Evolutionary conservation across 805 yeast genomes (phyloP).

Genomic region (Ogataea nonfermentans): DNA sequence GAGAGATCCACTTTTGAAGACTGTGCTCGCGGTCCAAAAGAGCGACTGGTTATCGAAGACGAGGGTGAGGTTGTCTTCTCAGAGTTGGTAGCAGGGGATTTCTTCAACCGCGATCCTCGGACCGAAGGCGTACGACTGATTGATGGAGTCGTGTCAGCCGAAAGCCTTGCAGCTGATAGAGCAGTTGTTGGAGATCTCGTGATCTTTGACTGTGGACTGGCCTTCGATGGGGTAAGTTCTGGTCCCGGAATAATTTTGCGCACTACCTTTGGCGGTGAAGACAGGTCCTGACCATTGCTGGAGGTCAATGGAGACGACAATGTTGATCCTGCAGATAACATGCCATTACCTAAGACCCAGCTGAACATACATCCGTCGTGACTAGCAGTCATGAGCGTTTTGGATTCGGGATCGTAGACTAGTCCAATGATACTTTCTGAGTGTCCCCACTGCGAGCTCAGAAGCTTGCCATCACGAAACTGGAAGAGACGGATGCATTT

Average conservation of each 20-base stretch:
- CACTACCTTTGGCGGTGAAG: constrained; percentile 23
- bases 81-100: constrained; percentile 13
- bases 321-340: constrained; percentile 3
- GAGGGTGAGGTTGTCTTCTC: constrained; percentile 11
- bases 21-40: constrained; percentile 12
- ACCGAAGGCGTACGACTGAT: constrained; percentile 7
- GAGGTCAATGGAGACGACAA: constrained; percentile 16
- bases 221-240: constrained; percentile 14
- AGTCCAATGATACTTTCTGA: constrained; percentile 51
- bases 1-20: constrained; percentile 11
- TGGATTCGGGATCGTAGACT: constrained; percentile 20
- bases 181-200: constrained; percentile 11
- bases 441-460: constrained; percentile 60
- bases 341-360: constrained; percentile 36
- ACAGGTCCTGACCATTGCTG: neutral
- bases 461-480: constrained; percentile 43
- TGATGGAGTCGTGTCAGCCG: constrained; percentile 7
- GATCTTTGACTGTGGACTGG: constrained; percentile 3
- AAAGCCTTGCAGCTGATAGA: constrained; percentile 6
- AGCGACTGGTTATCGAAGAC: constrained; percentile 8
- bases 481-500: constrained; percentile 54
- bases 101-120: constrained; percentile 6
- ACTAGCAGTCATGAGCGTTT: constrained; percentile 41
- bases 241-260: constrained; percentile 23
- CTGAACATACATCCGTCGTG: constrained; percentile 53